Base-by-base conservation (phyloP, 139 green algal genomes). In the Picochlorum sp. region DNA sequence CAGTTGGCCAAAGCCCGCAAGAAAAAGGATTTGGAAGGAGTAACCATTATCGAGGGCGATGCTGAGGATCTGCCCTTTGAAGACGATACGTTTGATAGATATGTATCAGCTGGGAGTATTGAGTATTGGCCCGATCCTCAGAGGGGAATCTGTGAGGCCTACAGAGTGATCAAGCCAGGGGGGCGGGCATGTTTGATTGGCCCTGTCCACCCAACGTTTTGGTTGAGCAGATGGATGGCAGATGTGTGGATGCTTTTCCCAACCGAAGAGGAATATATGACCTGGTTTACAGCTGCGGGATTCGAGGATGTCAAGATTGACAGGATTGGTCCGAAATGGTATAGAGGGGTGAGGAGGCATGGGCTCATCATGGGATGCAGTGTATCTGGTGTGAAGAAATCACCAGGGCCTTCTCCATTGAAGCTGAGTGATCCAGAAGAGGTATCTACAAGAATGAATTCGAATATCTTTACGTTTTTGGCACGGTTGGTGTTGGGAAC, bases 301-400 rank as follows among this genome's bases (percentile, higher is more conserved):
- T 97, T 97, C 57, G 61, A 45, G 5, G 87, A 97, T 68, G 78
- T 97, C 9, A 78, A 95, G 77, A 82, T 97, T 37, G 94, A 85
- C 57, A 81, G 91, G 55, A 97, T 97, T 54, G 91, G 91, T 2
- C 91, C 91, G 37, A 88, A 75, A 38, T 97, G 91, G 91, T 97
- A 97, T 80, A 76, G 91, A n/a, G 91, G 91, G 2, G 88, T 94
- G 57, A 68, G 91, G 20, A 74, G 88, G 9, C 91, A 97, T 63
- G 91, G 91, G 10, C 81, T 97, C 62, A 97, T 97, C 83, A 97
- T 97, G 91, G 91, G 91, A 57, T 96, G 91, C 86, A 92, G 81
- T 37, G 91, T 97, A 34, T 95, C 90, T 1, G 91, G 91, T 6
- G 64, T 79, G 14, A 97, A 97, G 64, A 70, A 68, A 57, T 75